A percentile compares a stretch with the other conserved stretches of the same genome.
Conservation (phyloP, 2,329 filamentous ascomycete genomes). For the Coleophoma crateriformis region DNA sequence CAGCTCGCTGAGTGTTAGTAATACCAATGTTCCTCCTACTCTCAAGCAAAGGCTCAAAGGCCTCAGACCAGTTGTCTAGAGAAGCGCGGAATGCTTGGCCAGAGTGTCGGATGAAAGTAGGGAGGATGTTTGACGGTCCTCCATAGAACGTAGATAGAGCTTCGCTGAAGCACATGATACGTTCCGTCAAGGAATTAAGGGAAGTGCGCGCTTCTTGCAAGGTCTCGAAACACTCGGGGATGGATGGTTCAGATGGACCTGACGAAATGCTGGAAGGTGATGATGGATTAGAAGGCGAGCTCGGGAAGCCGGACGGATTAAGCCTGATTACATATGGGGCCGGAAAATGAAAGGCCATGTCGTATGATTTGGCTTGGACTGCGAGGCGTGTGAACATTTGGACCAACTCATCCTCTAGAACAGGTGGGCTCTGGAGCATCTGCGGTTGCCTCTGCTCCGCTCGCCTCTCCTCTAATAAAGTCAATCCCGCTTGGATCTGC, state of each 20-base stretch:
- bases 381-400: slow-evolving; percentile 59
- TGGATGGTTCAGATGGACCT: slow-evolving; percentile 10
- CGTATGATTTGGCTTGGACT: slow-evolving; percentile 62
- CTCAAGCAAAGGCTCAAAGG: slow-evolving; percentile 49
- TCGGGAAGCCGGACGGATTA: slow-evolving; percentile 29
- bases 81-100: slow-evolving; percentile 39
- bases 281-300: slow-evolving; percentile 26
- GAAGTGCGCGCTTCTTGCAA: slow-evolving; percentile 49
- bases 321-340: slow-evolving; percentile 54
- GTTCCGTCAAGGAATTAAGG: slow-evolving; percentile 51
- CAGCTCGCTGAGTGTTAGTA: slow-evolving; percentile 48
- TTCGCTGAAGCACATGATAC: slow-evolving; percentile 54
- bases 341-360: slow-evolving; percentile 64
- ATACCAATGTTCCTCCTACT: slow-evolving; percentile 39
- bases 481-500: slow-evolving; percentile 55
- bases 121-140: slow-evolving; percentile 41
- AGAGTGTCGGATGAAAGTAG: slow-evolving; percentile 14
- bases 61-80: slow-evolving; percentile 48
- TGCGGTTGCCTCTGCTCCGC: slow-evolving; percentile 33
- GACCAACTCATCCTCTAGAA: slow-evolving; percentile 44
- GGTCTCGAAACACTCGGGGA: slow-evolving; percentile 34
- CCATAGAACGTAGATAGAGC: slow-evolving; percentile 41
- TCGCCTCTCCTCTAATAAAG: slow-evolving; percentile 47
- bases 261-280: slow-evolving; percentile 34
- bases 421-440: slow-evolving; percentile 12